A percentile compares a stretch with the other conserved stretches of the same genome.
Evolutionary conservation across 352 stramenopile genomes (phyloP).

Genomic region (Phytophthora pluvialis): DNA sequence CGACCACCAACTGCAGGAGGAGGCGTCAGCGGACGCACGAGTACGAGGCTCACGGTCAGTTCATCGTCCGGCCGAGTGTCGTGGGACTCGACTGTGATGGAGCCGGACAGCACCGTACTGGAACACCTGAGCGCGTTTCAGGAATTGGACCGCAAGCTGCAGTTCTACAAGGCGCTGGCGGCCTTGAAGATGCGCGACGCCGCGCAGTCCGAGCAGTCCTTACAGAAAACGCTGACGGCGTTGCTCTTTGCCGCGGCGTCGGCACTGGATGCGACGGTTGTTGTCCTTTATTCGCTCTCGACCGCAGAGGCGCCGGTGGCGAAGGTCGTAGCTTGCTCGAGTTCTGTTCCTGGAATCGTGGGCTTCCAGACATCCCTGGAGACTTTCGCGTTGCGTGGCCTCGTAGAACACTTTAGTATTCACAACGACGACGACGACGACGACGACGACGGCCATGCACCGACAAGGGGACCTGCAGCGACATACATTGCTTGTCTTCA

Average conservation of each 20-base stretch:
- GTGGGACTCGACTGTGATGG: conserved; percentile 48
- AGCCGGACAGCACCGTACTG: conserved; percentile 41
- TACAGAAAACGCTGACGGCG: conserved; percentile 54
- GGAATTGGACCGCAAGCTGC: conserved; percentile 51
- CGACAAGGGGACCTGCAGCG: conserved; percentile 20
- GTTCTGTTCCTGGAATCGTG: conserved; percentile 35
- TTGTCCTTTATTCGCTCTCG: conserved; percentile 67
- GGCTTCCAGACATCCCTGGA: conserved; percentile 60
- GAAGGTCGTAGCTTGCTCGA: conserved; percentile 62
- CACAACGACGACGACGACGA: conserved; percentile 3
- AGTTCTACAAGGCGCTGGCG: conserved; percentile 67
- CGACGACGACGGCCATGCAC: neutral
- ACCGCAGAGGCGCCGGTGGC: conserved; percentile 33
- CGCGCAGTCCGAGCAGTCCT: conserved; percentile 42
- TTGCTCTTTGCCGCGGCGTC: conserved; percentile 47
- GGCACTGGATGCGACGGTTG: conserved; percentile 52
- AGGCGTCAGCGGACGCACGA: conserved; percentile 12
- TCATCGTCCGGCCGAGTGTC: conserved; percentile 51
- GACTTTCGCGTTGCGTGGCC: conserved; percentile 54
- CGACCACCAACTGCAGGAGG: conserved; percentile 44
- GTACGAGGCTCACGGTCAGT: conserved; percentile 40
- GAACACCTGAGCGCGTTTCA: conserved; percentile 46
- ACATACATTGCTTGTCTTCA: conserved; percentile 60
- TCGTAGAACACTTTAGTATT: conserved; percentile 39
- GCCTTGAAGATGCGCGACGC: conserved; percentile 57